phyloP scores from a whole-genome alignment of 2,329 filamentous ascomycete genomes.

The Paracamarosporium sp. region DNA sequence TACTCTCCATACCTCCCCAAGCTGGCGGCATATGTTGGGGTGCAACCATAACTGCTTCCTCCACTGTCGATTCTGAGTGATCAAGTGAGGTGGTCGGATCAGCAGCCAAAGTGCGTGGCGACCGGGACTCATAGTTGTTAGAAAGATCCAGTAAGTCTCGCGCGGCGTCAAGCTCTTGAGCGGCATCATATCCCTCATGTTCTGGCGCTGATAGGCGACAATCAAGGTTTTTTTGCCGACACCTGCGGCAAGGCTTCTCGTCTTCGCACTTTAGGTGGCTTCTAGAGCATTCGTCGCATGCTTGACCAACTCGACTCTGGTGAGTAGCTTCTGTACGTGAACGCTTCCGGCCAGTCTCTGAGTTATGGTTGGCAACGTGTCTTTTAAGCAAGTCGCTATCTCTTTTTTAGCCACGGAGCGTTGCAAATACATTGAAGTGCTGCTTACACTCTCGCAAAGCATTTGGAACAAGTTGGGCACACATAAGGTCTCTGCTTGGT shows the following conservation, averaged over 20 bases:
- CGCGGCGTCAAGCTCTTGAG: slow-evolving; percentile 29
- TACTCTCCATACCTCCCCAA: not conserved
- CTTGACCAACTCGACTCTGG: slow-evolving; percentile 47
- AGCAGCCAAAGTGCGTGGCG: not conserved
- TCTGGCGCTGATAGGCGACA: slow-evolving; percentile 38
- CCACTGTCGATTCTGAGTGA: not conserved
- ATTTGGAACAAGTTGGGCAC: slow-evolving; percentile 54
- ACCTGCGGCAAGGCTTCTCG: slow-evolving; percentile 61
- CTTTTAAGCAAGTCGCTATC: slow-evolving; percentile 58
- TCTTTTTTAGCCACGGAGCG: not conserved
- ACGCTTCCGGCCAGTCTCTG: slow-evolving; percentile 40
- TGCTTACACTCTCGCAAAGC: slow-evolving; percentile 53
- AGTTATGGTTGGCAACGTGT: slow-evolving; percentile 55
- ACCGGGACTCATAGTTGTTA: slow-evolving; percentile 24
- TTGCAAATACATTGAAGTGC: not conserved
- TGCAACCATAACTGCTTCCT: not conserved
- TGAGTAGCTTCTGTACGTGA: slow-evolving; percentile 33
- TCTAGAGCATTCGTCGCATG: slow-evolving; percentile 59
- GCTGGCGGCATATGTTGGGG: not conserved
- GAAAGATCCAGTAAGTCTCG: slow-evolving; percentile 39
- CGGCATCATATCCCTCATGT: slow-evolving; percentile 26
- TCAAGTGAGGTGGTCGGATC: not conserved
- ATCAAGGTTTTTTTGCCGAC: slow-evolving; percentile 55
- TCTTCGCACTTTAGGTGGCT: slow-evolving; percentile 63
- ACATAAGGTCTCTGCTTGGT: slow-evolving; percentile 54